These are phyloP conservation scores for Ogataea philodendri DNA, from an alignment of 805 yeast genomes.

Conservation along the genomic window DNA sequence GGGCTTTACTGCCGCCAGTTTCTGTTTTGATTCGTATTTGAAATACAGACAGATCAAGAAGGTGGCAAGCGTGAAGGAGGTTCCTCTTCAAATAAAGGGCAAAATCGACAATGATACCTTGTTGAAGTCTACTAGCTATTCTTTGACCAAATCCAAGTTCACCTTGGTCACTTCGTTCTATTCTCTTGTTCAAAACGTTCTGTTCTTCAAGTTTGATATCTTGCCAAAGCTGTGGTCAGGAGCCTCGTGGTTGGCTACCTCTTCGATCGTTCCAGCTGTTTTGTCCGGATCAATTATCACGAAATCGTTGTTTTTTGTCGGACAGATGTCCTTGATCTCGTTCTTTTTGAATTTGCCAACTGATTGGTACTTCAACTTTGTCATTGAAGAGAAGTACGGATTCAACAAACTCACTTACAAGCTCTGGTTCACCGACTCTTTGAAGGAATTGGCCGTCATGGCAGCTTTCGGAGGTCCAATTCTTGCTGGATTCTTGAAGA, in stretches of 20 bases:
- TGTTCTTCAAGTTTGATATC: conserved; percentile 56
- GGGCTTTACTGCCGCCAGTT: conserved; percentile 74
- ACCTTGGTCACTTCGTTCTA: conserved; percentile 53
- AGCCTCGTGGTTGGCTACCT: conserved; percentile 40
- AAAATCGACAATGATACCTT: conserved; percentile 74
- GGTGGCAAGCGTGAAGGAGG: conserved; percentile 51
- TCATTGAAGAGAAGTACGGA: conserved; percentile 88
- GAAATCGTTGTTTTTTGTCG: conserved; percentile 66
- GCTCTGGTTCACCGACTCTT: conserved; percentile 69
- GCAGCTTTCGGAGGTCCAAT: conserved; percentile 68
- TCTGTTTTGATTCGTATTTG: conserved; percentile 69
- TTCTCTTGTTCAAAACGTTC: conserved; percentile 54
- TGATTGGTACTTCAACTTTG: conserved; percentile 75
- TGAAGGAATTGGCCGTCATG: conserved; percentile 58
- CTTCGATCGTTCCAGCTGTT: conserved; percentile 24
- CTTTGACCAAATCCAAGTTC: conserved; percentile 74
- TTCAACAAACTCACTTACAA: conserved; percentile 80
- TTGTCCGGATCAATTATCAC: conserved; percentile 55
- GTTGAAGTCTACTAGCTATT: conserved; percentile 71
- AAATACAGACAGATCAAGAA: conserved; percentile 69
- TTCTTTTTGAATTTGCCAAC: conserved; percentile 63
- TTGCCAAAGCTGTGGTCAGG: conserved; percentile 62
- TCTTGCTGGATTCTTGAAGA: conserved; percentile 71
- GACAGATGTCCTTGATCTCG: conserved; percentile 48
- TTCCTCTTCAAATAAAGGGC: conserved; percentile 68